Conservation (phyloP, 2,329 filamentous ascomycete species). For the Alternaria sp. region DNA sequence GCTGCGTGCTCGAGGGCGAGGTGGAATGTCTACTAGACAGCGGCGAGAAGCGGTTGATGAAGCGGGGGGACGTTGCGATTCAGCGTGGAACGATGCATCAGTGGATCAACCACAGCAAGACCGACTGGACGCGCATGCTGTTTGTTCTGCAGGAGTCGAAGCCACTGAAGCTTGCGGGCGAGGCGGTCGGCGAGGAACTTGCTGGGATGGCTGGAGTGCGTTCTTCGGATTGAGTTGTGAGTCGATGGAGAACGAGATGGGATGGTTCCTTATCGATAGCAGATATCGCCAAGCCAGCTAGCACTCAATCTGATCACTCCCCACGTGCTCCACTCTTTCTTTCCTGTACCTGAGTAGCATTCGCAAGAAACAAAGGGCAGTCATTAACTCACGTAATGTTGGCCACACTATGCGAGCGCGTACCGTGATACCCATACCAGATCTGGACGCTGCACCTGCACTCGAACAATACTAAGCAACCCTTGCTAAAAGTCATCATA, state of each 20-base stretch:
- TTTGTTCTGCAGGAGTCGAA: slow-evolving; percentile 47
- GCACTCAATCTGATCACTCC: slow-evolving; percentile 14
- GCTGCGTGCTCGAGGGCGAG: slow-evolving; percentile 49
- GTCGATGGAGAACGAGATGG: not conserved
- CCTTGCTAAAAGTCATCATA: not conserved
- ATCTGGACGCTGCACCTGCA: slow-evolving; percentile 13
- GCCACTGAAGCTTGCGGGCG: slow-evolving; percentile 41
- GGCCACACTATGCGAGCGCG: not conserved
- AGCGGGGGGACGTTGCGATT: slow-evolving; percentile 47
- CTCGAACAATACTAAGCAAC: slow-evolving; percentile 40
- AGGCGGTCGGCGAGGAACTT: slow-evolving; percentile 42
- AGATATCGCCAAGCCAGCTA: slow-evolving; percentile 28
- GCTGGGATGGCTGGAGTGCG: slow-evolving; percentile 46
- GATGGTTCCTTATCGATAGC: not conserved
- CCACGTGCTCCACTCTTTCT: slow-evolving; percentile 19
- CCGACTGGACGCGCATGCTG: slow-evolving; percentile 47
- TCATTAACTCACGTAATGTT: not conserved
- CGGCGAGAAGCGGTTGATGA: slow-evolving; percentile 47
- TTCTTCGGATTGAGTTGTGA: slow-evolving; percentile 37
- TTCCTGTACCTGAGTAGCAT: slow-evolving; percentile 4
- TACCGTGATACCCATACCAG: slow-evolving; percentile 12
- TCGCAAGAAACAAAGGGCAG: slow-evolving; percentile 3
- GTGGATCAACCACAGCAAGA: slow-evolving; percentile 46
- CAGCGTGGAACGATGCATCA: slow-evolving; percentile 51
- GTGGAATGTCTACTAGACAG: slow-evolving; percentile 48